Conservation (phyloP, 441 rosid species). For the Breynia disticha region DNA sequence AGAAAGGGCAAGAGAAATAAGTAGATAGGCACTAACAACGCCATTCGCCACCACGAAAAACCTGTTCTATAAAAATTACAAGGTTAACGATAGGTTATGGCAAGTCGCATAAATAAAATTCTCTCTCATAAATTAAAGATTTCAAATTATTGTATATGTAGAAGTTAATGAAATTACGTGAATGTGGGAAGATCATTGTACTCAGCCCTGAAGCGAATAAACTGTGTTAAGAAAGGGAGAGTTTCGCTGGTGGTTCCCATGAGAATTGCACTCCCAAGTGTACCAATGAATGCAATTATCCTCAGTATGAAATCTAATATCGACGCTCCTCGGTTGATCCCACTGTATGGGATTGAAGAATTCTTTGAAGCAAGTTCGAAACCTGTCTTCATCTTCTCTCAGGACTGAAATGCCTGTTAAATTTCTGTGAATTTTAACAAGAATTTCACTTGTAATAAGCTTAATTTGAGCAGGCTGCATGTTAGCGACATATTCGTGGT, state of each 20-base stretch:
- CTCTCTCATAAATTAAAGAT: too few species aligned
- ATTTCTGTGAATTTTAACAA: too few species aligned
- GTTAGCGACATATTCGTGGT: too few species aligned
- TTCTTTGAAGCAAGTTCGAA: constrained; percentile 9
- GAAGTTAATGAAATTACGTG: constrained; percentile 19
- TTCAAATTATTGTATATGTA: background rate
- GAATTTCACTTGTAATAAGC: too few species aligned
- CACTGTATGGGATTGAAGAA: constrained; percentile 1
- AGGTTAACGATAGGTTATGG: background rate
- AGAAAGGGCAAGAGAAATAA: constrained; percentile 28
- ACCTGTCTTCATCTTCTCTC: constrained; percentile 8
- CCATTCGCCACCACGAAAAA: constrained; percentile 29
- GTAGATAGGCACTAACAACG: constrained; percentile 23
- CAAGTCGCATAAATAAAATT: too few species aligned
- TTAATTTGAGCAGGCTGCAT: too few species aligned
- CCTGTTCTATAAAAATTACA: constrained; percentile 14
- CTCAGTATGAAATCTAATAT: constrained; percentile 26
- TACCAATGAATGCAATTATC: constrained; percentile 19
- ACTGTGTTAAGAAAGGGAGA: constrained; percentile 35
- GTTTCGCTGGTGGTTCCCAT: constrained; percentile 40
- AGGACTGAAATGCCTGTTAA: too few species aligned
- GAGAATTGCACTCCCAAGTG: constrained; percentile 29
- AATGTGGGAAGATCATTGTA: constrained; percentile 33
- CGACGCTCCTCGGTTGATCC: constrained; percentile 17
- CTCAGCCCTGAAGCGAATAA: constrained; percentile 31